phyloP scores from a whole-genome alignment of 495 filamentous ascomycete species.

The Glutinoglossum americanum region DNA sequence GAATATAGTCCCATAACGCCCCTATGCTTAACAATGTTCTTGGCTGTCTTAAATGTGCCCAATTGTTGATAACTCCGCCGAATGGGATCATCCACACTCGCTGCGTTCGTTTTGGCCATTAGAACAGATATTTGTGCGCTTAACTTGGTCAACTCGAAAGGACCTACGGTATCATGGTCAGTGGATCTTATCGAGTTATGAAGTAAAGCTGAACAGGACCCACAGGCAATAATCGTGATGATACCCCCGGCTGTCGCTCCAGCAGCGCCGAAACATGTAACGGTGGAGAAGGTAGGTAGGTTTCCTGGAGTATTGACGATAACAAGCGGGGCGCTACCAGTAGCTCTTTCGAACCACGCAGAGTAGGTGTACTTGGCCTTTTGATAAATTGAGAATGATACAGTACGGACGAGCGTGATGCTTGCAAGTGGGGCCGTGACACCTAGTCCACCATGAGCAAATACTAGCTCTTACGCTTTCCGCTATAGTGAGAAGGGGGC shows the following conservation, averaged over 20 bases:
- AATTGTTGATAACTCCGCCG: conserved; percentile 54
- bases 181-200: not conserved
- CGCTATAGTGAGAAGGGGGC: conserved; percentile 6
- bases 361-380: conserved; percentile 58
- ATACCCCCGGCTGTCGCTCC: conserved; percentile 60
- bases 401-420: conserved; percentile 72
- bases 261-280: conserved; percentile 54
- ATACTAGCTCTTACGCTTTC: not conserved
- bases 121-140: conserved; percentile 79
- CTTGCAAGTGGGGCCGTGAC: conserved; percentile 62
- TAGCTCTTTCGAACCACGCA: conserved; percentile 33
- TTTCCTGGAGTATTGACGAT: conserved; percentile 49
- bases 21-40: conserved; percentile 55
- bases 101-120: conserved; percentile 44
- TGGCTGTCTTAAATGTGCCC: conserved; percentile 59
- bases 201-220: conserved; percentile 15
- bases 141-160: conserved; percentile 85
- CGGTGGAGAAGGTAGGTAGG: conserved; percentile 42
- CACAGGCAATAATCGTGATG: conserved; percentile 73
- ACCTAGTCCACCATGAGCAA: conserved; percentile 23
- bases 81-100: conserved; percentile 36
- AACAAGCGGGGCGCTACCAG: conserved; percentile 46
- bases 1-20: conserved; percentile 68
- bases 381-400: conserved; percentile 89
- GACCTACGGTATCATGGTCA: conserved; percentile 29